Evolutionary conservation across 2,329 filamentous ascomycete species (phyloP), one percentile per base, ranked within the genome.

Genomic region (Alternaria triticimaculans): DNA sequence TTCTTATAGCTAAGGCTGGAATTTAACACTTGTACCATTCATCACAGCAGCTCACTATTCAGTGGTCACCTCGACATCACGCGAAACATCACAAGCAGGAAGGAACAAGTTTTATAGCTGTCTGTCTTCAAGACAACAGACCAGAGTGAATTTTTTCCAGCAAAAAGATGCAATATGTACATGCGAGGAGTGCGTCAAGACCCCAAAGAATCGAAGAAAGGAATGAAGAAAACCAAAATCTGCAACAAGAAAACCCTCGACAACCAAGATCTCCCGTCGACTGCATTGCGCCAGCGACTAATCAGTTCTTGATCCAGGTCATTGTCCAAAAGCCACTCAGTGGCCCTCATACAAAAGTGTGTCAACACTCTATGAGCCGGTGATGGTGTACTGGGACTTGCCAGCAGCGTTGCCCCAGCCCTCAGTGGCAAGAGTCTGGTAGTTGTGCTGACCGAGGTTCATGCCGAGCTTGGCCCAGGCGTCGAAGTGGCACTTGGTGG

Each of bases 401-500:
- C 74, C 72, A 10, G 55, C 72, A 18, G 74, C 74, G 25, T 70
- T 72, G 49, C 73, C 72, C 74, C 72, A 76, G 33, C 72, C 73
- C 66, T 76, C 73, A 6, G 73, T 76, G 3, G 66, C 54, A 6
- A 75, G 55, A n/a, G 72, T 75, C 72, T 75, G 72, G 62, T 76
- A 76, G 65, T 76, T 72, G 57, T 74, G 72, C 12, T 49, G 55
- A 25, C 74, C 75, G 14, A 77, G 53, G 33, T 73, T 75, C 60
- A 77, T 43, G 25, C 73, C 75, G 5, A 72, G 64, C 59, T 63
- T 65, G 3, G 60, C 62, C 74, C 75, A 77, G 8, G 73, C 75
- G 55, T 77, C 72, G 44, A 76, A 77, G 60, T 76, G 75, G 67
- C 70, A 74, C 59, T 67, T 68, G 14, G 74, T 76, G 12, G 73